Base-by-base conservation (phyloP, 495 filamentous ascomycete species). In the Endocarpon pusillum region DNA sequence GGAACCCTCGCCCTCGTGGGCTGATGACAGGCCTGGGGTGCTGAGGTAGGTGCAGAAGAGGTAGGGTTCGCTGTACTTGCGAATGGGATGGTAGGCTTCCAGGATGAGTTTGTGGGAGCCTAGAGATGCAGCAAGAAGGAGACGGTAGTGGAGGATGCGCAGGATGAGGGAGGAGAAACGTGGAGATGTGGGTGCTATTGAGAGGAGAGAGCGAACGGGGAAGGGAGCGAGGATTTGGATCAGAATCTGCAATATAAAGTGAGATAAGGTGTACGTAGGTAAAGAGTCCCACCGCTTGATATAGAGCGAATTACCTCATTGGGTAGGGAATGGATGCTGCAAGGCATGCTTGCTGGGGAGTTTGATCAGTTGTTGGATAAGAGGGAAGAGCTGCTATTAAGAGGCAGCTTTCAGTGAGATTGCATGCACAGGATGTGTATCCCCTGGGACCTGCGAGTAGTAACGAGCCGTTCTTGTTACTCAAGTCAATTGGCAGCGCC, bases 31-130 rank as follows among this genome's bases (percentile, higher is more conserved):
- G 9, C 64, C 57, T 18, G 59, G 62, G 4, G 73, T 83, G 26
- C 63, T 67, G 4, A 77, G 60, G 42, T 78, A 77, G 30, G 67
- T 64, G 56, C 78, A 82, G 49, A 67, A 73, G 2, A 78, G 66
- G 28, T 72, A 73, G 2, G 78, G 73, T 32, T 75, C 74, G 9
- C 63, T 71, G 19, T 78, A 54, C 48, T 71, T 75, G n/a, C 66
- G 69, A 40, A 59, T 69, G 0, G 81, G 81, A 41, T 78, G 78
- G 46, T 74, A 84, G 56, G 76, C 81, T 59, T 84, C 78, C 10
- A 89, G 64, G 14, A 84, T 71, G 19, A 85, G 52, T 25, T 69
- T 61, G 47, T 76, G 70, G 35, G 73, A 67, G 12, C 64, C 52
- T 11, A 76, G 54, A 6, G 60, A 52, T 3, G 71, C 60, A 17